Evolutionary conservation across 2,329 filamentous ascomycete species (phyloP), one percentile per base, ranked within the genome.

Genomic region (Amphichorda felina): DNA sequence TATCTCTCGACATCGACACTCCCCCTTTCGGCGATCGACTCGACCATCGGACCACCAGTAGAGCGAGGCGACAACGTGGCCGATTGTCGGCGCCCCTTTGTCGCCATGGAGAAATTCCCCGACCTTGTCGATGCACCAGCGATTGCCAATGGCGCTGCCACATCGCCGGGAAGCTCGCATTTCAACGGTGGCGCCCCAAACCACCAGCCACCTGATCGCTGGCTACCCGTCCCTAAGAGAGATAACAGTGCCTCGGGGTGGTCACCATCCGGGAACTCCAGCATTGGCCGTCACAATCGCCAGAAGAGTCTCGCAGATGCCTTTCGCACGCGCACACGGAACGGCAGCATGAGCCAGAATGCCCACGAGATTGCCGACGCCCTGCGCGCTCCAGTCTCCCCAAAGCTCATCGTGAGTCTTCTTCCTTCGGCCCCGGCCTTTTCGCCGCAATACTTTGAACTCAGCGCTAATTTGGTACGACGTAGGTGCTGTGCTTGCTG

Each of bases 361-460:
- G 88, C 87, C 37, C 85, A 93, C 41, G 89, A 96, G 59, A 76
- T 98, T 49, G 88, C 87, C 30, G 85, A 91, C 56, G 87, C 88
- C 35, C 70, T 98, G 40, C 84, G 81, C 51, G 89, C 88, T 27
- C 91, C 91, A 5, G 71, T 98, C 22, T 96, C 89, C 11, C 80
- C 84, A 41, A 87, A 70, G 59, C 75, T 96, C 43, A 76, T 94
- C 57, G 89, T 95, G 81, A 33, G 38, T 36, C 17, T 22, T 27
- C 19, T 15, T 18, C 28, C 28, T 24, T 9, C 4, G 21, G 13
- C 26, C 25, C 19, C 28, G 25, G 14, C 7, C 15, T 24, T 22
- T 22, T 21, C 4, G 17, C 18, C 18, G 16, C 30, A 26, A 40
- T 24, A 44, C 43, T 11, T 36, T 6, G 21, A 24, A 24, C 10